Conservation (phyloP, 371 early-diverging fungal genomes). For the Rhizopus delemar region DNA sequence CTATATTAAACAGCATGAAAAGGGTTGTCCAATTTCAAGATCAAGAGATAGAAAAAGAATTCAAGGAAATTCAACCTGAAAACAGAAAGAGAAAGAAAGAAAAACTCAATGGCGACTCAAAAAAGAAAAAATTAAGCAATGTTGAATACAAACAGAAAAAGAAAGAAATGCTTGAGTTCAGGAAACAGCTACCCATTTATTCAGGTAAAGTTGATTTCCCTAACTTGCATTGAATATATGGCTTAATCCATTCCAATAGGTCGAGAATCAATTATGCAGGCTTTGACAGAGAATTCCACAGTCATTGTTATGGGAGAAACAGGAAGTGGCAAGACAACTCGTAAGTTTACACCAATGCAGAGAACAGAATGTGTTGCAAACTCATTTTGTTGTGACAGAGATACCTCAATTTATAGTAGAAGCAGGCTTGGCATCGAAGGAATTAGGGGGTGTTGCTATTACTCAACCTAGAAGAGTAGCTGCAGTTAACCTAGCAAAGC, state of each 20-base stretch:
- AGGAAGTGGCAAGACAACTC: slow-evolving; percentile 68
- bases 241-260: slow-evolving; percentile 33
- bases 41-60: slow-evolving; percentile 21
- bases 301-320: slow-evolving; percentile 70
- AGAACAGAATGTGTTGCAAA: not conserved
- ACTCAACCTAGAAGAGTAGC: slow-evolving; percentile 99
- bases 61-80: slow-evolving; percentile 13
- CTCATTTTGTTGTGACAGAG: slow-evolving; percentile 40
- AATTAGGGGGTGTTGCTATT: slow-evolving; percentile 76
- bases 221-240: not conserved
- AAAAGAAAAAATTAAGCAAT: slow-evolving; percentile 21
- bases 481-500: slow-evolving; percentile 92
- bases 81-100: slow-evolving; percentile 23
- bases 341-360: slow-evolving; percentile 28
- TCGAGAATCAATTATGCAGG: slow-evolving; percentile 61
- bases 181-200: slow-evolving; percentile 50
- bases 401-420: slow-evolving; percentile 90
- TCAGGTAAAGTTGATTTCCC: slow-evolving; percentile 29
- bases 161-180: slow-evolving; percentile 44
- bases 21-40: slow-evolving; percentile 29
- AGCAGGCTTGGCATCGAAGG: slow-evolving; percentile 60
- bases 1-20: slow-evolving; percentile 12
- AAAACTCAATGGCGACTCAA: slow-evolving; percentile 18
- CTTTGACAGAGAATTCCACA: slow-evolving; percentile 53
- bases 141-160: slow-evolving; percentile 32